phyloP scores from a whole-genome alignment of 169 alveolate species.

The Babesia caballi region DNA sequence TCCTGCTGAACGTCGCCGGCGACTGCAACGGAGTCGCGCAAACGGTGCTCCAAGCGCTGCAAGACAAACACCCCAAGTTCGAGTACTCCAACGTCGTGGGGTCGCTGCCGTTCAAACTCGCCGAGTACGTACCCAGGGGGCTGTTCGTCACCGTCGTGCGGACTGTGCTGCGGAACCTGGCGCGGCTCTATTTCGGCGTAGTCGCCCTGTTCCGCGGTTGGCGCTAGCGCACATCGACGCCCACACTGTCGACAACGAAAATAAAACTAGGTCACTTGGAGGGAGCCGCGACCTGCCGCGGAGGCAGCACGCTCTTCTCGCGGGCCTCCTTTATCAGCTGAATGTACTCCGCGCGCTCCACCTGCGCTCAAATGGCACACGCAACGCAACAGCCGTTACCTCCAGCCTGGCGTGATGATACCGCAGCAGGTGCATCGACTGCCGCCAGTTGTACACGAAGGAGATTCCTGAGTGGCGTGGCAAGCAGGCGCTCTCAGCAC shows the following conservation, averaged over 20 bases:
- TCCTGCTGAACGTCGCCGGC: slow-evolving; percentile 17
- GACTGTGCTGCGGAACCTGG: neutral
- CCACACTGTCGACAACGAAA: neutral
- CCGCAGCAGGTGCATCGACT: slow-evolving; percentile 46
- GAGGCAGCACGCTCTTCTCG: slow-evolving; percentile 52
- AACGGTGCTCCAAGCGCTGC: slow-evolving; percentile 20
- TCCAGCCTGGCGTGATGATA: slow-evolving; percentile 63
- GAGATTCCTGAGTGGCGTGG: slow-evolving; percentile 41
- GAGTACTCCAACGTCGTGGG: slow-evolving; percentile 35
- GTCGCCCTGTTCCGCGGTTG: neutral
- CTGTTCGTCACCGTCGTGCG: slow-evolving; percentile 10
- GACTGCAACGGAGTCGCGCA: slow-evolving; percentile 24
- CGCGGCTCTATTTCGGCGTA: slow-evolving; percentile 1
- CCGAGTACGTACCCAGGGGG: slow-evolving; percentile 27
- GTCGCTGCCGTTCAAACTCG: slow-evolving; percentile 37
- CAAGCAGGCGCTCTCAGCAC: neutral
- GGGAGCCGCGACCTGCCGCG: slow-evolving; percentile 1
- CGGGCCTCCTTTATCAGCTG: slow-evolving; percentile 51
- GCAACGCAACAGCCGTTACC: slow-evolving; percentile 4
- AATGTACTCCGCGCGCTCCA: slow-evolving; percentile 56
- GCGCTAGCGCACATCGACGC: neutral
- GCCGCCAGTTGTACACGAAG: slow-evolving; percentile 65
- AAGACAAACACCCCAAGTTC: slow-evolving; percentile 10
- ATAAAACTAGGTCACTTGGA: neutral
- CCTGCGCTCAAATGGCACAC: neutral